Evolutionary conservation across 2,329 filamentous ascomycete genomes (phyloP).

Genomic region (Botryotinia globosa): DNA sequence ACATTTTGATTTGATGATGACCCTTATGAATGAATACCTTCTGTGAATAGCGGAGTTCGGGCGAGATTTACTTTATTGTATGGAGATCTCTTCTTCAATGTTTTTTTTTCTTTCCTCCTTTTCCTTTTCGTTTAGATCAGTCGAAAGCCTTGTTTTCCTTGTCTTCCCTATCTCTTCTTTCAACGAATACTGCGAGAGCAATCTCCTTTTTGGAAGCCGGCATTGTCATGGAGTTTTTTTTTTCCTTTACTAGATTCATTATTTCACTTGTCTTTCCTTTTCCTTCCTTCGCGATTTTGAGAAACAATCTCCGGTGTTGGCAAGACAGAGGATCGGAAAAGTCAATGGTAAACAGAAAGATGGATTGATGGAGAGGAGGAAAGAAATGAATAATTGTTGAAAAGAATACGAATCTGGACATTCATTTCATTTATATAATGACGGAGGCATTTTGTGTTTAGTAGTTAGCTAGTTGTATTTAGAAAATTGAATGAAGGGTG

Average conservation of each 20-base stretch:
- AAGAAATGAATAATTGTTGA: neutral
- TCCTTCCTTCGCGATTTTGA: neutral
- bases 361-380: neutral
- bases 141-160: neutral
- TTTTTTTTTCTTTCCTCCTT: neutral
- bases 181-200: neutral
- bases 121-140: neutral
- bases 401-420: neutral
- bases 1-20: conserved; percentile 2
- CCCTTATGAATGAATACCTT: neutral
- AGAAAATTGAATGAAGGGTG: neutral
- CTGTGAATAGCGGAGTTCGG: neutral
- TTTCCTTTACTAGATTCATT: neutral
- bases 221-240: neutral
- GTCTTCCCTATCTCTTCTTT: neutral
- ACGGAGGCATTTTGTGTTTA: neutral
- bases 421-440: conserved; percentile 3
- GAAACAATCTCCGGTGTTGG: neutral
- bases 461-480: neutral
- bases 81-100: neutral
- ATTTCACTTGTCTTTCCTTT: neutral
- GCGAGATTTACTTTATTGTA: neutral
- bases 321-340: neutral
- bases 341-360: neutral
- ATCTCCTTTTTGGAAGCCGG: neutral